Evolutionary conservation across 495 filamentous ascomycete genomes (phyloP), one percentile per base, ranked within the genome.

Genomic region (Trichoderma orchidacearum): DNA sequence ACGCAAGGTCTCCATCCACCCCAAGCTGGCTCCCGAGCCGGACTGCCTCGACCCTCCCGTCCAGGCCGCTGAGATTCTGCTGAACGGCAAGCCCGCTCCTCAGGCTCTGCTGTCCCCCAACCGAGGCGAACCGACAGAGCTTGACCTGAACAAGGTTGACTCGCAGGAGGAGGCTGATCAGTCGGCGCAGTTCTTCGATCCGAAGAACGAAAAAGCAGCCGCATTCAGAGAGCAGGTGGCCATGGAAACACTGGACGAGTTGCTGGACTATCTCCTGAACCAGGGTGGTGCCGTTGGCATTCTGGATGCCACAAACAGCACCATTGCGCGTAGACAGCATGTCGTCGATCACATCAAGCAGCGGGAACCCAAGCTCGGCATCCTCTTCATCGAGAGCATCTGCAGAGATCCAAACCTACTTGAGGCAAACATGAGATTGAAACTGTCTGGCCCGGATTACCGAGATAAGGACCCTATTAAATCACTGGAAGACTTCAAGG

Each of bases 381-480:
- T 98, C 21, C 69, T 98, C 18, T 97, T 96, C 70, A 83, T 97
- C 5, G 93, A 98, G 70, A 94, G 88, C 61, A 84, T 91, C 55
- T 98, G 93, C 69, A 76, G 90, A 58, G 90, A 98, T 62, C 72
- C 83, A 52, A 77, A 80, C 64, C 75, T 98, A 34, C 77, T 98
- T 34, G 93, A 96, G 67, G 86, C 90, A 13, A 98, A 98, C 62
- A 98, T 97, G 92, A 88, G 90, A 18, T 70, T 98, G 56, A 98
- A 98, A 71, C 82, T 98, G n/a, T 90, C 86, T 50, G 93, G 93
- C 2, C 93, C 93, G 2, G 93, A 98, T 67, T 98, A 98, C 74
- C 89, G 86, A 63, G 87, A 85, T 60, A 90, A 94, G 64, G 93
- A 98, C 67, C 92, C 93, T 1, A 69, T 80, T 32, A 80, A 80